phyloP scores from a whole-genome alignment of 2,329 filamentous ascomycete species.

The Phaeoacremonium minimum region DNA sequence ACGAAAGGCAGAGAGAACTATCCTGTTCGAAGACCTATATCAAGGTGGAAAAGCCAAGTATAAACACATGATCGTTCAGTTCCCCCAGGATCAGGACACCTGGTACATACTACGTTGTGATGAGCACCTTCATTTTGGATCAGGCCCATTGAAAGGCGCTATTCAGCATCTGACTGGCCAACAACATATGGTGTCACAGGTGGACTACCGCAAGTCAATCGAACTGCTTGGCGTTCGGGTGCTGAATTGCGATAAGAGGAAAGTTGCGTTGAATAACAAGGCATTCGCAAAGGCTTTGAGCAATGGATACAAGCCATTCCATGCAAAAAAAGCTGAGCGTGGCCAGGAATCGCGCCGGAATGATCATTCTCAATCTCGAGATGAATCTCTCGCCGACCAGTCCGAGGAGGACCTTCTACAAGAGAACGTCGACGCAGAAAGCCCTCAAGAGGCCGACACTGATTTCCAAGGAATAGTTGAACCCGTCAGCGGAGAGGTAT shows the following conservation, averaged over 20 bases:
- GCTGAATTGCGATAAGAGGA: conserved; percentile 19
- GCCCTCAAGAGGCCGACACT: no score
- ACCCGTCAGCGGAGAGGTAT: background rate
- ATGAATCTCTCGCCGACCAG: no score
- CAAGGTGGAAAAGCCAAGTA: conserved; percentile 20
- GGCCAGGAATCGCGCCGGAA: no score
- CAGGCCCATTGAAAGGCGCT: conserved; percentile 24
- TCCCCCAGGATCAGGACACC: conserved; percentile 12
- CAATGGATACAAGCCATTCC: conserved; percentile 24
- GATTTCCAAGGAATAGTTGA: background rate
- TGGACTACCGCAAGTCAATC: conserved; percentile 20
- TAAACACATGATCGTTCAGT: conserved; percentile 25
- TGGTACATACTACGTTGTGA: conserved; percentile 33
- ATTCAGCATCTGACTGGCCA: conserved; percentile 27
- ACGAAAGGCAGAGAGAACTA: conserved; percentile 13
- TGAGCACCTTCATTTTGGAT: conserved; percentile 29
- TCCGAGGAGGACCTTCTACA: no score
- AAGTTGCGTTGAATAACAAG: conserved; percentile 23
- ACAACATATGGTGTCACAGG: conserved; percentile 19
- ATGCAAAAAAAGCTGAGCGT: no score
- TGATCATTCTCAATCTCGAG: no score
- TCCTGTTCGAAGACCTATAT: conserved; percentile 28
- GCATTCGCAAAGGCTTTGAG: conserved; percentile 17
- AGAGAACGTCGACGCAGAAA: no score
- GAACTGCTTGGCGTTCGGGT: conserved; percentile 24